Base-by-base conservation (phyloP, 2,329 filamentous ascomycete species). In the Akanthomyces muscarius region DNA sequence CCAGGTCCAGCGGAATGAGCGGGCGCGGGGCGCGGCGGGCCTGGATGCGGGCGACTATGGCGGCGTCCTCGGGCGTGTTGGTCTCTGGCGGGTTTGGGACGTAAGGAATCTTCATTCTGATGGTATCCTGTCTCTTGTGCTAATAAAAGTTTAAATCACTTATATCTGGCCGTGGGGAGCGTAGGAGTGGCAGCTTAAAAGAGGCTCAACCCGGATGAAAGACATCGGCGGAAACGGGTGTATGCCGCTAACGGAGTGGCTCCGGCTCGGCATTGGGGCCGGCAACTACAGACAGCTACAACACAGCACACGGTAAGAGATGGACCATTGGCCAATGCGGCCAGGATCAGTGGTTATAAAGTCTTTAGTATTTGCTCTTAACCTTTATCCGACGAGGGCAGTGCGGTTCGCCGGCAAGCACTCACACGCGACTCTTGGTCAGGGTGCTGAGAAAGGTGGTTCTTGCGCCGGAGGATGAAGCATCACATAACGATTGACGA, bases 1-100 rank as follows among this genome's bases (percentile, higher is more conserved):
- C 81, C 2, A 91, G 83, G 73, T 94, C 90, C n/a, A 94, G 84
- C 0, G 88, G 76, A 64, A 91, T 89, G 23, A 94, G 83, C 2
- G 88, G 88, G 1, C 89, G 86, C 0, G 89, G 89, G 2, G 80
- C 76, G 28, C 89, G 87, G 18, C 90, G 88, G 41, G 83, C 86
- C 11, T 79, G 77, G 69, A 92, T 86, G 69, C 88, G 87, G 56
- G 78, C 68, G 67, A 89, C 83, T 70, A 91, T 86, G 41, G 80
- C 83, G 1, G 77, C 76, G 6, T 86, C 81, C 51, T 82, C 78
- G 2, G 75, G 66, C 28, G 74, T 73, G 18, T 76, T 68, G 11
- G 80, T 75, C 14, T 77, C 75, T 3, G 78, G 83, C 45, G 81
- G 82, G 75, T 83, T 77, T 68, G 81, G 69, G 64, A 83, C 79